Conservation (phyloP, 2,329 filamentous ascomycete species). For the Lasiodiplodia sp. region DNA sequence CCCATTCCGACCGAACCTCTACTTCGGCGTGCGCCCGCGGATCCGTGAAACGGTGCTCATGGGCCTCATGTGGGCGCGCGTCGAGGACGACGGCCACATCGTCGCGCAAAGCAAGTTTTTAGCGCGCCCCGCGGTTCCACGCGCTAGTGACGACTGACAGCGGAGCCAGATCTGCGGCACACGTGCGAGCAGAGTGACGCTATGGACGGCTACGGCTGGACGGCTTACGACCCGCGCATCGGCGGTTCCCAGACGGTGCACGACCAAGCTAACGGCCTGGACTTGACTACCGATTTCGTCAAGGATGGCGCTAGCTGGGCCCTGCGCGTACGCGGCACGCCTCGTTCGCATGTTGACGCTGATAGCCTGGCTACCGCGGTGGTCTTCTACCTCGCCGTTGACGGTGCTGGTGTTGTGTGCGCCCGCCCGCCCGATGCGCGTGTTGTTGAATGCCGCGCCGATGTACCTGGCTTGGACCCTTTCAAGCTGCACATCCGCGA, state of each 20-base stretch:
- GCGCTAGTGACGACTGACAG: background rate
- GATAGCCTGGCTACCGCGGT: conserved; percentile 42
- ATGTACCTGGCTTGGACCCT: conserved; percentile 76
- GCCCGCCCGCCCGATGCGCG: no score
- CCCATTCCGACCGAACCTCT: conserved; percentile 90
- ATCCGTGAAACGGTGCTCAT: conserved; percentile 81
- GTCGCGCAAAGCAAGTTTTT: conserved; percentile 74
- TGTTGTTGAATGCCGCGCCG: no score
- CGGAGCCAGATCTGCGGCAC: conserved; percentile 43
- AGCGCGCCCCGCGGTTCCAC: conserved; percentile 31
- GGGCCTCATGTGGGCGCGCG: conserved; percentile 86
- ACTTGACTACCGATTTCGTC: no score
- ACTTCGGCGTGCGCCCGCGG: conserved; percentile 87
- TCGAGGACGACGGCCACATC: conserved; percentile 78
- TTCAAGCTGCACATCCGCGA: no score
- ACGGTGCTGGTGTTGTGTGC: no score
- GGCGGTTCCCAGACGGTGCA: no score
- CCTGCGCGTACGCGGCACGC: no score
- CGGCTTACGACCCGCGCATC: conserved; percentile 69
- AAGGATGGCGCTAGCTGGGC: no score
- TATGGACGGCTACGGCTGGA: conserved; percentile 63
- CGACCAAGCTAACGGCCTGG: no score
- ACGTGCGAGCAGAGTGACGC: conserved; percentile 18
- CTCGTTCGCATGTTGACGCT: no score
- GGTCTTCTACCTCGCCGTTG: no score